Percentiles rank a stretch among this genome's conserved stretches.
These are phyloP conservation scores for Massarina eburnea DNA, from an alignment of 2,329 filamentous ascomycete genomes.

Conservation along the genomic window DNA sequence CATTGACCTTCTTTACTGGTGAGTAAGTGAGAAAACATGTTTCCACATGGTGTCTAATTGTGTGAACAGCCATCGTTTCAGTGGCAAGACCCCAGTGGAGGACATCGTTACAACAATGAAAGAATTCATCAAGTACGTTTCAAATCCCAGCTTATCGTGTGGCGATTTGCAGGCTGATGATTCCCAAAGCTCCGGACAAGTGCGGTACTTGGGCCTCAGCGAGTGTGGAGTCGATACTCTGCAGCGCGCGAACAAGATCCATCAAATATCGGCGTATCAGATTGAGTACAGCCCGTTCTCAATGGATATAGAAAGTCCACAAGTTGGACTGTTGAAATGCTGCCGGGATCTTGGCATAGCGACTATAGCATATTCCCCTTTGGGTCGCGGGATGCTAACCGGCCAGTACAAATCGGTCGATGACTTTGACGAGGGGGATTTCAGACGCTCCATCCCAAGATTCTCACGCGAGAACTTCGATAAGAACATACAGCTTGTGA, in stretches of 20 bases:
- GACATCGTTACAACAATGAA: slow-evolving; percentile 32
- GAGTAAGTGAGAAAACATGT: no score
- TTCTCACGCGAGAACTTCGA: slow-evolving; percentile 39
- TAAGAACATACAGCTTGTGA: slow-evolving; percentile 24
- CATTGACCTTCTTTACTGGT: no score
- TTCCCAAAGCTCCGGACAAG: no score
- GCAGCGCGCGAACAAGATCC: slow-evolving; percentile 47
- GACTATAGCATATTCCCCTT: slow-evolving; percentile 33
- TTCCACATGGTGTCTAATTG: no score
- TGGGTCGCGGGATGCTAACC: slow-evolving; percentile 25
- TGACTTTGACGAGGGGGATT: slow-evolving; percentile 44
- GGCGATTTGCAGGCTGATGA: slow-evolving; percentile 43
- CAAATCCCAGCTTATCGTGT: slow-evolving; percentile 40
- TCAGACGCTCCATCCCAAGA: slow-evolving; percentile 36
- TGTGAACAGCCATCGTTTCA: no score
- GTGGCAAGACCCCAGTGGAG: no score
- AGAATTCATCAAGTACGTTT: slow-evolving; percentile 41
- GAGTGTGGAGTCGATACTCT: slow-evolving; percentile 46
- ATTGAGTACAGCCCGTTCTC: slow-evolving; percentile 51
- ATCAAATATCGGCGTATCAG: slow-evolving; percentile 48
- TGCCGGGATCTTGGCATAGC: slow-evolving; percentile 41
- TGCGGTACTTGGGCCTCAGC: slow-evolving; percentile 45
- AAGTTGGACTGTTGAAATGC: slow-evolving; percentile 26
- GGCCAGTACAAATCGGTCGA: slow-evolving; percentile 32
- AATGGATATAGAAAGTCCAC: slow-evolving; percentile 48